Base-by-base conservation (phyloP, 2,329 filamentous ascomycete genomes). In the Pseudogymnoascus sp. region DNA sequence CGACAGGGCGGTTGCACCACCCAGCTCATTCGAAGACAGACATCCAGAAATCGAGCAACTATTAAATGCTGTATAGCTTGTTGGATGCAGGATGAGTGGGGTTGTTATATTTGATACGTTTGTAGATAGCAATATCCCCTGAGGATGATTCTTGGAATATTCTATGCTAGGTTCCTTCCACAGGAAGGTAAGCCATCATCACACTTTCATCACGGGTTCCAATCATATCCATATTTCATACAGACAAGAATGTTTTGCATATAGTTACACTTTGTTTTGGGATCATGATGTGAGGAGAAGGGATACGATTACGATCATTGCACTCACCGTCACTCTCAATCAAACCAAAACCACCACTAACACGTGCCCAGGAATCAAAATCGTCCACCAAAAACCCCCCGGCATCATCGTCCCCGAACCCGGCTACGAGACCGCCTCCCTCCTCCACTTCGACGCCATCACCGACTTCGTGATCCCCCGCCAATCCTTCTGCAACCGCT, bases 381-480 rank as follows among this genome's bases (percentile, higher is more conserved):
- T 87, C 46, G 83, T 87, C 37, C 83, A 84, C 18, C 84, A 87
- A 70, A 85, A 82, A 31, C 84, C 84, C 0, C 81, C 83, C 23
- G 85, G 85, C 65, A 87, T 83, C 74, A 85, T 87, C 67, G 84
- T 85, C 5, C 76, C 72, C 65, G 79, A 66, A 71, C 79, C 65
- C 73, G 79, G 36, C 75, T 74, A 74, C 72, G 73, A 74, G 68
- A 84, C 79, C 71, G 78, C 80, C 10, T 87, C 88, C 2, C 85
- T 96, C 66, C 85, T 97, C 72, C 87, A 92, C 76, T 97, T 96
- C 77, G 85, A 90, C 67, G 87, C 91, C 61, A 84, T 97, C 69
- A 90, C 91, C 14, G 89, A 93, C 73, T 97, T 96, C 78, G 89
- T 99, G 72, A 96, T 99, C 71, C 95, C 95, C 16, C 89, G 91